Conservation (phyloP, 2,329 filamentous ascomycete genomes). For the Kalmusia sp. region DNA sequence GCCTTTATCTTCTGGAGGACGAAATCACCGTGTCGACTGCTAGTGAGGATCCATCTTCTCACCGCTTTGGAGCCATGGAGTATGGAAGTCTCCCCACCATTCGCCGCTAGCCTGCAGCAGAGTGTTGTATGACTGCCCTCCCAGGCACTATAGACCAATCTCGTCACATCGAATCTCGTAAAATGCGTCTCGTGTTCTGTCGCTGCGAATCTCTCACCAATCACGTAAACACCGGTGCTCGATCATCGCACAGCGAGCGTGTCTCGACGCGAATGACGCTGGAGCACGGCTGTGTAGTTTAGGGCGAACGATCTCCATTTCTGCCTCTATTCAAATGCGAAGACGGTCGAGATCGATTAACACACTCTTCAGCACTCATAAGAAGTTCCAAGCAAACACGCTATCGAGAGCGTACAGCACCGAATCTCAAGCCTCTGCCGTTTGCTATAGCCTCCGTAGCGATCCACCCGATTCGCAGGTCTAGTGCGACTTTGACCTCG, state of each 20-base stretch:
- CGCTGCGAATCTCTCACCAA: constrained; percentile 31
- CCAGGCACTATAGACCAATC: constrained; percentile 7
- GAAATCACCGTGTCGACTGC: constrained; percentile 4
- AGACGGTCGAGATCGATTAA: not conserved
- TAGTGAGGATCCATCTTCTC: not conserved
- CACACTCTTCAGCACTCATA: not conserved
- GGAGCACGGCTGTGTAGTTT: not conserved
- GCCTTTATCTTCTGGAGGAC: not conserved
- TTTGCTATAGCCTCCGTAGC: constrained; percentile 5
- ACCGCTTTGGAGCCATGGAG: constrained; percentile 5
- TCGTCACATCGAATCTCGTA: constrained; percentile 20
- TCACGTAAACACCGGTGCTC: constrained; percentile 11
- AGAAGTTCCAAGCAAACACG: not conserved
- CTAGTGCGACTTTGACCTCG: constrained; percentile 16
- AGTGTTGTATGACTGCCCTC: constrained; percentile 4
- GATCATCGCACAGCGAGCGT: not conserved
- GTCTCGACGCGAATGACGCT: not conserved
- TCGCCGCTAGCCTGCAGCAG: constrained; percentile 6
- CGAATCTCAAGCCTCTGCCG: not conserved
- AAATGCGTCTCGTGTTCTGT: constrained; percentile 20
- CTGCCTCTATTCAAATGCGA: not conserved
- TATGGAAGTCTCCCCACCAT: not conserved
- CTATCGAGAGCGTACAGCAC: not conserved
- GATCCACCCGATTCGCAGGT: constrained; percentile 3
- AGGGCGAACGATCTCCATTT: not conserved